These are phyloP conservation scores for Colletotrichum salicis DNA, from an alignment of 2,329 filamentous ascomycete genomes.

Conservation along the genomic window DNA sequence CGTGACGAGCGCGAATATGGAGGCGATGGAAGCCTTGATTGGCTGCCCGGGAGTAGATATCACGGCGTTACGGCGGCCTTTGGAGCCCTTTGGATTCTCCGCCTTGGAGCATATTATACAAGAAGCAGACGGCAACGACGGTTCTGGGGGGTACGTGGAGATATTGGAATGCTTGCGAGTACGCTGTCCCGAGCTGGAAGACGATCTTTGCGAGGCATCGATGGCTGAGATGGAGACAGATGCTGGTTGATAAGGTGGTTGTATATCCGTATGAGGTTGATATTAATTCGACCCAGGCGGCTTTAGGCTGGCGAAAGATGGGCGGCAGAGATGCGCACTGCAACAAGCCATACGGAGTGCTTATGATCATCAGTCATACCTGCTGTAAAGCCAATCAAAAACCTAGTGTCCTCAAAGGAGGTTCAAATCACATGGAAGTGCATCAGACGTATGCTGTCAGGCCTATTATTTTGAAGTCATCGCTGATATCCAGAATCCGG, in stretches of 20 bases:
- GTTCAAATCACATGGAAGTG: not conserved
- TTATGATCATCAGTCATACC: not conserved
- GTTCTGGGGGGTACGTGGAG: not conserved
- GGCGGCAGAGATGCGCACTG: not conserved
- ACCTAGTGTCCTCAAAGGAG: not conserved
- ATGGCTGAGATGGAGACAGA: not conserved
- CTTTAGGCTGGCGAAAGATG: not conserved
- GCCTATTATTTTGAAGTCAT: not conserved
- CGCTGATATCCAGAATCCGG: not conserved
- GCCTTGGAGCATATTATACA: not conserved
- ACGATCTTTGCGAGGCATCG: not conserved
- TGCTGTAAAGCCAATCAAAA: no score
- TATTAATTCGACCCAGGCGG: not conserved
- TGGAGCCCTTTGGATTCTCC: not conserved
- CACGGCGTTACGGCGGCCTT: not conserved
- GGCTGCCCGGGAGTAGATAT: not conserved
- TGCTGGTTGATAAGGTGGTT: not conserved
- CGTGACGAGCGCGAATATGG: not conserved
- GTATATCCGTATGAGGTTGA: not conserved
- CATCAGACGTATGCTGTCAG: not conserved
- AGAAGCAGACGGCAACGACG: not conserved
- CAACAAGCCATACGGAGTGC: not conserved
- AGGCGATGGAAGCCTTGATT: not conserved
- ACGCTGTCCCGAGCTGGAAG: not conserved
- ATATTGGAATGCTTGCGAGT: not conserved